phyloP scores from a whole-genome alignment of 306 rosid genomes.

The Dalbergia oliveri region DNA sequence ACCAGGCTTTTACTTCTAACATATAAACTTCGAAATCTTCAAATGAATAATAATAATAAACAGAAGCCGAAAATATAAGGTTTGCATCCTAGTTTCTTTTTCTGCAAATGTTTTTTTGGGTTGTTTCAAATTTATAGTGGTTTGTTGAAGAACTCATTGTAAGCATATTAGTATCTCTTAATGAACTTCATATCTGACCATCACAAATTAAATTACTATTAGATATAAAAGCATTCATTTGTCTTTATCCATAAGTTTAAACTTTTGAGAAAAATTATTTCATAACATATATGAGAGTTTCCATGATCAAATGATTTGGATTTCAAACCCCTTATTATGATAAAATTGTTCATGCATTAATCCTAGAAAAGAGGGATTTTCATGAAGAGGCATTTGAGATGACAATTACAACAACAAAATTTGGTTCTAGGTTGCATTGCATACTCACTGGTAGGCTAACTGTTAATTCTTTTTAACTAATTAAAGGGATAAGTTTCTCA shows the following conservation, averaged over 20 bases:
- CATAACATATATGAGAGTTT: no score
- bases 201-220: neutral
- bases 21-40: constrained; percentile 5
- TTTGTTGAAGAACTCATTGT: neutral
- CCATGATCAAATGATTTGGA: no score
- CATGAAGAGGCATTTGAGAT: no score
- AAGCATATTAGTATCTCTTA: constrained; percentile 11
- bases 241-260: no score
- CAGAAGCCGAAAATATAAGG: constrained; percentile 1
- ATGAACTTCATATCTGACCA: neutral
- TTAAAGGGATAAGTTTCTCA: neutral
- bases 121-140: neutral
- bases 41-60: neutral
- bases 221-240: no score
- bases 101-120: neutral
- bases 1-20: neutral
- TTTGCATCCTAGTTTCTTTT: neutral
- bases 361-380: no score
- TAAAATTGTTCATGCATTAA: no score
- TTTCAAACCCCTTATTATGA: no score
- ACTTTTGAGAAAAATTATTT: no score
- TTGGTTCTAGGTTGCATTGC: neutral
- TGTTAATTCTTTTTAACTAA: neutral
- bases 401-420: neutral
- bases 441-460: neutral